Conservation (phyloP, 2,329 filamentous ascomycete species). For the Thelonectria rubi region DNA sequence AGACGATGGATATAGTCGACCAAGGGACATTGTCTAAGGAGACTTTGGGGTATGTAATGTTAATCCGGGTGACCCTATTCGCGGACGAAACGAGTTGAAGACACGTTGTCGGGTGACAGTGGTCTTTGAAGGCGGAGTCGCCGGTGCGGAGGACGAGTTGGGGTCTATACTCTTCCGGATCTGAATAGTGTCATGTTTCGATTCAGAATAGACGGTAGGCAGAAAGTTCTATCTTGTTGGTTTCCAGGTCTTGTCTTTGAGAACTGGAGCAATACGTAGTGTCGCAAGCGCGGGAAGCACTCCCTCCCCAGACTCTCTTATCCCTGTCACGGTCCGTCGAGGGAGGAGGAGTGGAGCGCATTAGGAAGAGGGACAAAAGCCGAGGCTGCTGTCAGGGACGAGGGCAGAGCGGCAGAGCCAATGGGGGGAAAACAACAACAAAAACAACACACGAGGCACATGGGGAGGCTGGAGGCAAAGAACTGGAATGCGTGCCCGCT, state of each 20-base stretch:
- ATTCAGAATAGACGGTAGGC: background rate
- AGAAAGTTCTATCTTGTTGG: too few relatives aligned
- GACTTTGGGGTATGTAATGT: too few relatives aligned
- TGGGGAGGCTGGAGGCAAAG: background rate
- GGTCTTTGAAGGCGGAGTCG: background rate
- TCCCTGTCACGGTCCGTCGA: slow-evolving; percentile 11
- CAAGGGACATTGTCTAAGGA: too few relatives aligned
- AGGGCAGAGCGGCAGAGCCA: background rate
- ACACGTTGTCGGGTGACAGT: background rate
- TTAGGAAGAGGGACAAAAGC: background rate
- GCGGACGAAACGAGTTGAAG: background rate
- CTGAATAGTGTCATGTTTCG: background rate
- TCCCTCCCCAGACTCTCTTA: slow-evolving; percentile 4
- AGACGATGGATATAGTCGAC: background rate
- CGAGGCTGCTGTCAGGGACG: background rate
- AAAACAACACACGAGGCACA: slow-evolving; percentile 5
- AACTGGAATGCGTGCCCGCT: slow-evolving; percentile 13
- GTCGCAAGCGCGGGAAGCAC: background rate
- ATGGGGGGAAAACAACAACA: background rate
- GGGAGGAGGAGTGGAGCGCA: slow-evolving; percentile 1
- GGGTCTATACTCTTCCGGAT: background rate
- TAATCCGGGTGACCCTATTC: background rate
- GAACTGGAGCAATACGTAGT: too few relatives aligned
- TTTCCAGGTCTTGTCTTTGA: background rate
- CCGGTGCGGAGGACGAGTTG: background rate